Conservation (phyloP, 2,329 filamentous ascomycete genomes). For the Hortaea werneckii region DNA sequence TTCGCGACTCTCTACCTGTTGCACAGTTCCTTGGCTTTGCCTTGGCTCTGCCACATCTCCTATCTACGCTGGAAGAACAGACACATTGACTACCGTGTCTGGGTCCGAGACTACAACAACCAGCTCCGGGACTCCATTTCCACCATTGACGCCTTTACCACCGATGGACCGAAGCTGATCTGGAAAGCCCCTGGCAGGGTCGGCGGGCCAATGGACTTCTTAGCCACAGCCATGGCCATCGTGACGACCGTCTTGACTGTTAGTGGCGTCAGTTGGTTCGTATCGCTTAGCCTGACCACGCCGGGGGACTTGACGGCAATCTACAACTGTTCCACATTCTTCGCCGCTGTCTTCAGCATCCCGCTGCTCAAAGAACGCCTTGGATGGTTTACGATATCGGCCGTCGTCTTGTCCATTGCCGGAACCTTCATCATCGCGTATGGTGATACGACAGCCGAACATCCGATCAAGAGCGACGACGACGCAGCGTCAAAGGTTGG, state of each 20-base stretch:
- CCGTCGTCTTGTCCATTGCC: slow-evolving; percentile 22
- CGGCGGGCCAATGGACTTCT: slow-evolving; percentile 21
- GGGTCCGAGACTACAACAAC: slow-evolving; percentile 23
- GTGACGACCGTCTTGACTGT: slow-evolving; percentile 21
- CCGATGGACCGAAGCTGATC: slow-evolving; percentile 14
- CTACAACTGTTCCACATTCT: slow-evolving; percentile 27
- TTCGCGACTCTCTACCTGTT: slow-evolving; percentile 25
- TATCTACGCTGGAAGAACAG: slow-evolving; percentile 16
- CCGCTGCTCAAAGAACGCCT: slow-evolving; percentile 22
- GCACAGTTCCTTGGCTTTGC: slow-evolving; percentile 21
- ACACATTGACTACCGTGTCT: slow-evolving; percentile 13
- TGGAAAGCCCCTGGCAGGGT: slow-evolving; percentile 15
- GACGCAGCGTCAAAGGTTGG: slow-evolving; percentile 13
- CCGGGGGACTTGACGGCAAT: slow-evolving; percentile 26
- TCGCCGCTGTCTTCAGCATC: slow-evolving; percentile 23
- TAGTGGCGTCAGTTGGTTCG: slow-evolving; percentile 23
- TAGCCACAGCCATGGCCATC: slow-evolving; percentile 20
- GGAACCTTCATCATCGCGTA: slow-evolving; percentile 26
- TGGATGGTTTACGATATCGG: slow-evolving; percentile 16
- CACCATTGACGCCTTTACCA: slow-evolving; percentile 21
- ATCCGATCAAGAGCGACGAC: slow-evolving; percentile 6
- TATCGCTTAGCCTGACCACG: slow-evolving; percentile 21
- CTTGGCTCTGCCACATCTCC: slow-evolving; percentile 21
- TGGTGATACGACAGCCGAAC: slow-evolving; percentile 21
- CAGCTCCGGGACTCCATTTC: slow-evolving; percentile 17